phyloP scores from a whole-genome alignment of 495 filamentous ascomycete species.

The Neurospora sublineolata region DNA sequence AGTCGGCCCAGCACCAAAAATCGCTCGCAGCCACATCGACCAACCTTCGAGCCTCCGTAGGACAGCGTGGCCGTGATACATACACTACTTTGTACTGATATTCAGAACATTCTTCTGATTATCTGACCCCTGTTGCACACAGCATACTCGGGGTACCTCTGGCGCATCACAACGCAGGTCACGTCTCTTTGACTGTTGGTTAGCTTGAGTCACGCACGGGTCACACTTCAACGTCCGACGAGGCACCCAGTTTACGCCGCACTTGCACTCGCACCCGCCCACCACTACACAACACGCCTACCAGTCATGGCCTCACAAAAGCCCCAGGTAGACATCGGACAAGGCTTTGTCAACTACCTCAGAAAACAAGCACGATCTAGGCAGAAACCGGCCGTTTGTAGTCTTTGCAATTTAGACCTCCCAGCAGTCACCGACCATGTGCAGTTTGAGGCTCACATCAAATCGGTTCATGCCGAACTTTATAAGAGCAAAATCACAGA shows the following conservation, averaged over 20 bases:
- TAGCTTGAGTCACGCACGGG: no score
- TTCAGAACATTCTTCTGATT: no score
- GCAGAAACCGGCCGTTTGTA: neutral
- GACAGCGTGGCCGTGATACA: no score
- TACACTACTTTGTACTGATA: no score
- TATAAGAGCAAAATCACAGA: neutral
- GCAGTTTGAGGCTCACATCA: neutral
- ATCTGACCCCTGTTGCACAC: no score
- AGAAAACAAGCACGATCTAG: neutral
- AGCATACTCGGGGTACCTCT: no score
- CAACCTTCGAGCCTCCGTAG: no score
- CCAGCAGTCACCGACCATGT: neutral
- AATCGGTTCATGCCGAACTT: neutral
- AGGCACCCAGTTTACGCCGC: neutral
- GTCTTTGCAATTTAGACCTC: neutral
- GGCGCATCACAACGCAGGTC: neutral
- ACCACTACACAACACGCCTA: neutral
- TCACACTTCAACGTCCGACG: neutral
- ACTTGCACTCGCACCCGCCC: neutral
- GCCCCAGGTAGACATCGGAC: neutral
- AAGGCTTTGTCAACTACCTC: neutral
- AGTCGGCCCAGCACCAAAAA: no score
- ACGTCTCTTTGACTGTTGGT: no score
- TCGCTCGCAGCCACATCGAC: no score
- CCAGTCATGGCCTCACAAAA: neutral